These are phyloP conservation scores for Spergularia bocconei DNA, from an alignment of 148 eudicot genomes.

Conservation along the genomic window DNA sequence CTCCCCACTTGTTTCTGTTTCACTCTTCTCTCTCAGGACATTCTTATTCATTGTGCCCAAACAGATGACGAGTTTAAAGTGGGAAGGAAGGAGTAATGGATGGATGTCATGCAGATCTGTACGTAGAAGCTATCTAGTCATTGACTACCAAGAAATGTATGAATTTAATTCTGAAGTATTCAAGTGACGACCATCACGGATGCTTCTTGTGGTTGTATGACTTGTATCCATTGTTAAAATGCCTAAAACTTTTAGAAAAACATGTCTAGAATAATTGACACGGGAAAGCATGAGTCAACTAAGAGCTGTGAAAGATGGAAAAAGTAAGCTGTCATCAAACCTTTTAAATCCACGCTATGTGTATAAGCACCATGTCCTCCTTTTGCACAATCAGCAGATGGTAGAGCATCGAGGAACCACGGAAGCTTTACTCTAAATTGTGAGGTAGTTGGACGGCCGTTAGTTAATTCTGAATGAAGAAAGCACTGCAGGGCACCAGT, in stretches of 20 bases:
- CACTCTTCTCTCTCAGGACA: no score
- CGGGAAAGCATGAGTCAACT: neutral
- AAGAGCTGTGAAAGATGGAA: neutral
- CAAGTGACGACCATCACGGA: neutral
- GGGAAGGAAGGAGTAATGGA: no score
- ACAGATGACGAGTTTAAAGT: no score
- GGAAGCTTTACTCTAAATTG: conserved; percentile 96
- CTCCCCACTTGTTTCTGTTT: no score
- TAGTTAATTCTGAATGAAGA: conserved; percentile 73
- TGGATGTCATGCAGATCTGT: neutral
- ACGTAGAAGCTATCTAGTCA: conserved; percentile 4
- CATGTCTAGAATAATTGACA: neutral
- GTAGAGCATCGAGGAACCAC: conserved; percentile 89
- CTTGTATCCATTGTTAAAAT: neutral
- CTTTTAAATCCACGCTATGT: conserved; percentile 67
- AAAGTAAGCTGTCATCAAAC: conserved; percentile 30
- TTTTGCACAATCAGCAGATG: conserved; percentile 93
- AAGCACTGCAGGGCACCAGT: conserved; percentile 66
- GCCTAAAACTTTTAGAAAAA: neutral
- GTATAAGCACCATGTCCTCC: conserved; percentile 99
- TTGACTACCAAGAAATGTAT: neutral
- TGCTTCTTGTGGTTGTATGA: neutral
- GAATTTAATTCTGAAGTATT: neutral
- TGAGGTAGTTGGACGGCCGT: conserved; percentile 74
- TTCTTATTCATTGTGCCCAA: no score